A percentile compares a stretch with the other conserved stretches of the same genome.
Conservation (phyloP, 2,329 filamentous ascomycete species). For the Ceratocystis huliohia region DNA sequence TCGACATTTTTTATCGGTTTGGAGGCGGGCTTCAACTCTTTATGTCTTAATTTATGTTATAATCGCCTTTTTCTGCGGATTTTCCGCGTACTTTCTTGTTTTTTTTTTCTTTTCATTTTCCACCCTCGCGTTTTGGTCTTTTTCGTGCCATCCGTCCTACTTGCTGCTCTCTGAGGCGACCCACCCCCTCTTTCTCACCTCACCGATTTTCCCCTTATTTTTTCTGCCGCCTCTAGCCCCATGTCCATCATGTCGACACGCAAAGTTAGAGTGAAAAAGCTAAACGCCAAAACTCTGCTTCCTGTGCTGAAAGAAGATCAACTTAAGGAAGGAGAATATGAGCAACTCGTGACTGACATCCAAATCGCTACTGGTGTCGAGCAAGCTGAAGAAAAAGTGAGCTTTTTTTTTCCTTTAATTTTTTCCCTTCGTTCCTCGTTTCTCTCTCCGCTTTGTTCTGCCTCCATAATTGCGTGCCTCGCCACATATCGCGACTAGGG, state of each 20-base stretch:
- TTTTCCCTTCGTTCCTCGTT: slow-evolving; percentile 15
- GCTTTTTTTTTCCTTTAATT: slow-evolving; percentile 32
- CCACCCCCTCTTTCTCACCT: slow-evolving; percentile 27
- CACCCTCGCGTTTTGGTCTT: slow-evolving; percentile 40
- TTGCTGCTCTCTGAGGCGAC: slow-evolving; percentile 25
- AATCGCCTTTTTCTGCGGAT: slow-evolving; percentile 17
- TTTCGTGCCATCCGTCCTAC: slow-evolving; percentile 23
- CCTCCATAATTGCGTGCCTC: slow-evolving; percentile 20
- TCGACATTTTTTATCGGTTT: slow-evolving; percentile 12
- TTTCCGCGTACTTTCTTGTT: slow-evolving; percentile 34
- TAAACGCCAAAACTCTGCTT: slow-evolving; percentile 80
- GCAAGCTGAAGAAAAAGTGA: slow-evolving; percentile 91
- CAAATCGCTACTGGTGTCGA: slow-evolving; percentile 94
- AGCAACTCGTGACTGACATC: slow-evolving; percentile 68
- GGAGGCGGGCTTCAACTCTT: slow-evolving; percentile 12
- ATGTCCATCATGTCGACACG: slow-evolving; percentile 46
- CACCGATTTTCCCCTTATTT: slow-evolving; percentile 24
- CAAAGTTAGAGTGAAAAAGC: slow-evolving; percentile 75
- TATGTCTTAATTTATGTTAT: slow-evolving; percentile 20
- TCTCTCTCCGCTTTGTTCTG: neutral
- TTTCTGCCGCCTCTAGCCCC: slow-evolving; percentile 20
- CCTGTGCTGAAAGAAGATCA: slow-evolving; percentile 81
- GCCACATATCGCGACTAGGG: slow-evolving; percentile 24
- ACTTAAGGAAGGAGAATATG: slow-evolving; percentile 75
- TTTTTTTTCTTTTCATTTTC: slow-evolving; percentile 35